Evolutionary conservation across 2,329 filamentous ascomycete species (phyloP), one percentile per base, ranked within the genome.

Genomic region (Colletotrichum nymphaeae): DNA sequence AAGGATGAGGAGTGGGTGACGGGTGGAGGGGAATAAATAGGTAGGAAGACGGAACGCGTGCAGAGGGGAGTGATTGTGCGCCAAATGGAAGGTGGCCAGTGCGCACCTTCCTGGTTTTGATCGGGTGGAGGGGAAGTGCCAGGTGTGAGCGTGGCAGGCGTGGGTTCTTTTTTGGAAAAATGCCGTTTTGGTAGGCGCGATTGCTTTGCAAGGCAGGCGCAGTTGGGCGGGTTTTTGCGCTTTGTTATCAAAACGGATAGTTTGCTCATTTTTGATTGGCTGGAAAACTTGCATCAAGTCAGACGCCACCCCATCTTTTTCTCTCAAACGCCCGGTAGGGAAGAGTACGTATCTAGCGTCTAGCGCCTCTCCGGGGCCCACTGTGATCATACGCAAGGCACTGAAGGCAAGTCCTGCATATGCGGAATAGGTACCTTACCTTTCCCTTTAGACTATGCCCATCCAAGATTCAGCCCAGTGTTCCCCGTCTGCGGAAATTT

Each of bases 11-110:
- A 75, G 75, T 75, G 63, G 75, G 69, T 78, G 79, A 79, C 62
- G 68, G 72, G 71, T 37, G 79, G 78, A 78, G 78, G 80, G 80
- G 77, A 72, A 69, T 77, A 78, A 75, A 73, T 73, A 63, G 58
- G 62, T 57, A 75, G 73, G 76, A 67, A 75, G 79, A 78, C 79
- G 81, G 80, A 82, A 79, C 78, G 56, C 49, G 37, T 76, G 77
- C 63, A 76, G 76, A 78, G 77, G 71, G 71, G 77, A 76, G 76
- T 71, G 73, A 76, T 82, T 67, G 72, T 65, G 74, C 49, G 63
- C 67, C 62, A 73, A 55, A 71, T 46, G 59, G 63, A 49, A 55
- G 52, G 69, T 76, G 69, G 69, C 63, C 69, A 67, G 73, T 74
- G 73, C 73, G 71, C 26, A 14, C 22, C 62, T 64, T 49, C 30